These are phyloP conservation scores for Penicillium bialowiezense DNA, from an alignment of 495 filamentous ascomycete species.

Conservation along the genomic window DNA sequence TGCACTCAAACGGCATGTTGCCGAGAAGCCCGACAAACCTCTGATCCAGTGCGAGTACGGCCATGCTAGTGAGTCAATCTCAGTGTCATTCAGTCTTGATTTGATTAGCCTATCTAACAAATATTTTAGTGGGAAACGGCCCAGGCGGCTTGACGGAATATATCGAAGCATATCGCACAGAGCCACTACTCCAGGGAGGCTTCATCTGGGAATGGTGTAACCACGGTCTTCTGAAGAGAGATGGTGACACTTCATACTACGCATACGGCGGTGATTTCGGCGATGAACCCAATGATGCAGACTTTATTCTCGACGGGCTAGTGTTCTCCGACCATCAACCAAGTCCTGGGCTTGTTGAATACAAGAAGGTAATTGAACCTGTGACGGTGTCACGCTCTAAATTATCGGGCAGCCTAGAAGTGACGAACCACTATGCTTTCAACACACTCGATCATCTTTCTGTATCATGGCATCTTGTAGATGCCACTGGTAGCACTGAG, in stretches of 20 bases:
- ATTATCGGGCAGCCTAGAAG: constrained; percentile 28
- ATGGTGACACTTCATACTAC: constrained; percentile 50
- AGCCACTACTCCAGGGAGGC: constrained; percentile 61
- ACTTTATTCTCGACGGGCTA: constrained; percentile 68
- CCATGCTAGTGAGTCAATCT: constrained; percentile 41
- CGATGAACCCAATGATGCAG: constrained; percentile 61
- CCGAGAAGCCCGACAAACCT: constrained; percentile 45
- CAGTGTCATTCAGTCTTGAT: too few species aligned
- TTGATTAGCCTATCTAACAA: constrained; percentile 32
- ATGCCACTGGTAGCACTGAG: constrained; percentile 30
- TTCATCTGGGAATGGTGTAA: constrained; percentile 76
- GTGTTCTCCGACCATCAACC: constrained; percentile 55
- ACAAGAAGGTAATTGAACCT: constrained; percentile 61
- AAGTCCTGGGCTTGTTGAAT: constrained; percentile 56
- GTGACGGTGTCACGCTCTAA: constrained; percentile 23
- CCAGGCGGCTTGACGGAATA: constrained; percentile 67
- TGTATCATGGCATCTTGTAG: constrained; percentile 43
- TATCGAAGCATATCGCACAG: constrained; percentile 52
- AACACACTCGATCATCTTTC: constrained; percentile 47
- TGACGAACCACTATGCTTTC: constrained; percentile 56
- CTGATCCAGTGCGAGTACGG: constrained; percentile 66
- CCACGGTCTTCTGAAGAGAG: constrained; percentile 58
- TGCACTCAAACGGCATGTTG: constrained; percentile 42
- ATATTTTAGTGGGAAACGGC: constrained; percentile 64
- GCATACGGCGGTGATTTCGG: constrained; percentile 64